These are phyloP conservation scores for Moelleriella libera DNA, from an alignment of 2,329 filamentous ascomycete species.

Conservation along the genomic window DNA sequence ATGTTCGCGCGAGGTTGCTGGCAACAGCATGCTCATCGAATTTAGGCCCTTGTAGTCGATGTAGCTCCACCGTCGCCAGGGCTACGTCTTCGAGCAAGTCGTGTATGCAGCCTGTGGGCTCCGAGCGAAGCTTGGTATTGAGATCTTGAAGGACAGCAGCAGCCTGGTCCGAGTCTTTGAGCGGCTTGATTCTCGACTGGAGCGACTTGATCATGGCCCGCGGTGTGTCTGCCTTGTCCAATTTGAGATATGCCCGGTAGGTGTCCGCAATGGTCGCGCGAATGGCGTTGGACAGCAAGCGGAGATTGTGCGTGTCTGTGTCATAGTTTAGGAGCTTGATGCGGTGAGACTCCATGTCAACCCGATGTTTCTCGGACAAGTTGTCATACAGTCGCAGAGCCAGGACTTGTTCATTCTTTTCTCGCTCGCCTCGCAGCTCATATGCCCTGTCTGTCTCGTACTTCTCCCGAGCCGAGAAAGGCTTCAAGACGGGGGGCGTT, in stretches of 20 bases:
- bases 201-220: slow-evolving; percentile 4
- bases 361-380: slow-evolving; percentile 4
- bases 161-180: slow-evolving; percentile 1
- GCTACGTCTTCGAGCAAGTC: slow-evolving; percentile 3
- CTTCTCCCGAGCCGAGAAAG: background rate
- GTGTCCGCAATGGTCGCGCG: slow-evolving; percentile 3
- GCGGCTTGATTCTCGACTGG: background rate
- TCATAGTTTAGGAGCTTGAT: slow-evolving; percentile 1
- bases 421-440: slow-evolving; percentile 2
- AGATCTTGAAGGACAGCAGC: background rate
- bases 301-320: slow-evolving; percentile 2
- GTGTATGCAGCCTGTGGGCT: slow-evolving; percentile 2
- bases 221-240: slow-evolving; percentile 3
- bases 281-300: slow-evolving; percentile 4
- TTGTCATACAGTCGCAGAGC: slow-evolving; percentile 3
- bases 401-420: slow-evolving; percentile 2
- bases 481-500: background rate
- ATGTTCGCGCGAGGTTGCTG: background rate
- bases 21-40: slow-evolving; percentile 3
- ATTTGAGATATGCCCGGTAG: slow-evolving; percentile 3
- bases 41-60: background rate
- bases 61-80: slow-evolving; percentile 3
- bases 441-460: slow-evolving; percentile 3
- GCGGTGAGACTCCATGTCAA: slow-evolving; percentile 4
- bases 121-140: background rate